These are phyloP conservation scores for Cercospora citrullina DNA, from an alignment of 2,329 filamentous ascomycete genomes.

Conservation along the genomic window DNA sequence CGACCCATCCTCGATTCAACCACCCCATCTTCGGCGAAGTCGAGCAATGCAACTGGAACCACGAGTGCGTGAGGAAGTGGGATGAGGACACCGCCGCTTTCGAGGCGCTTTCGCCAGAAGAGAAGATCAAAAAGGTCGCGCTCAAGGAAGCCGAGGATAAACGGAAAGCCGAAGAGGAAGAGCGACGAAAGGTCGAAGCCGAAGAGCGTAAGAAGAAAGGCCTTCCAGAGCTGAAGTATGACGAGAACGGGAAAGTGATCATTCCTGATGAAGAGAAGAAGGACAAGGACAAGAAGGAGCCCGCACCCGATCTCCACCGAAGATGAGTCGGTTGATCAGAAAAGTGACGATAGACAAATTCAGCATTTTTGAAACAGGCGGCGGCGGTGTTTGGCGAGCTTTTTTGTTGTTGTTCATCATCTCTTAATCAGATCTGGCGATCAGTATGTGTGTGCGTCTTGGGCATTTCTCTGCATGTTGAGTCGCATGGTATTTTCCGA, in stretches of 20 bases:
- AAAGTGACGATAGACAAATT: slow-evolving; percentile 1
- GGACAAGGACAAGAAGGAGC: slow-evolving; percentile 13
- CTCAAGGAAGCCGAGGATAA: slow-evolving; percentile 30
- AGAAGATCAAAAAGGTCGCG: slow-evolving; percentile 55
- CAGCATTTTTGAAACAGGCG: slow-evolving; percentile 4
- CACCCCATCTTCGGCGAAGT: slow-evolving; percentile 71
- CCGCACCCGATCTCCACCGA: slow-evolving; percentile 8
- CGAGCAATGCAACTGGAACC: slow-evolving; percentile 69
- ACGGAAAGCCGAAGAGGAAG: slow-evolving; percentile 27
- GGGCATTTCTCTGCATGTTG: slow-evolving; percentile 3
- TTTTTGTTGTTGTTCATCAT: slow-evolving; percentile 1
- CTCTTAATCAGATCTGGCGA: slow-evolving; percentile 4
- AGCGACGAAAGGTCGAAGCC: slow-evolving; percentile 26
- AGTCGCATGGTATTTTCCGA: background rate
- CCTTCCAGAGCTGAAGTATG: slow-evolving; percentile 17
- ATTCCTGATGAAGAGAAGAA: slow-evolving; percentile 8
- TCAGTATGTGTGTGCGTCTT: background rate
- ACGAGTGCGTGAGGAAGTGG: slow-evolving; percentile 65
- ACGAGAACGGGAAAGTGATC: slow-evolving; percentile 13
- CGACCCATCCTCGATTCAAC: slow-evolving; percentile 63
- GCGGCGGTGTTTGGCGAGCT: slow-evolving; percentile 6
- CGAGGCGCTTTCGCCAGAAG: slow-evolving; percentile 58
- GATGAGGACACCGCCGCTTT: slow-evolving; percentile 64
- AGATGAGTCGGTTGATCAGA: slow-evolving; percentile 8
- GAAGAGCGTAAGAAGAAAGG: slow-evolving; percentile 24